Evolutionary conservation across 306 rosid species (phyloP), one percentile per base, ranked within the genome.

Genomic region (Aeschynomene evenia): DNA sequence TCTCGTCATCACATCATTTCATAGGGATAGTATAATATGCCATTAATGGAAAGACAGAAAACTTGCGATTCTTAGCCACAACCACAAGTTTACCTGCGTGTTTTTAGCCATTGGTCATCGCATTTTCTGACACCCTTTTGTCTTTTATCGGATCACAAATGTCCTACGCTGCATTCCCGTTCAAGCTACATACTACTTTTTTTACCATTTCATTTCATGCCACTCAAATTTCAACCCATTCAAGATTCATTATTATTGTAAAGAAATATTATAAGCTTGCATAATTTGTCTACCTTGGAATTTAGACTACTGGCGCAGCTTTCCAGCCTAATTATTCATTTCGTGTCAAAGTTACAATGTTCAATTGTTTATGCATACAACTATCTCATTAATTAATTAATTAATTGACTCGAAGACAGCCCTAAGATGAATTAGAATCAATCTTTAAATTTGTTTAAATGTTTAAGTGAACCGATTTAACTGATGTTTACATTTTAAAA

Each of bases 111-210:
- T 33, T 21, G 51, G 19, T 33, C 79, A 63, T 64, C n/a, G 4
- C 75, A 19, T 76, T 66, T 77, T 75, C 70, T 77, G 82, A 85
- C 87, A 57, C 42, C 58, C 61, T 63, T 56, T 61, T 77, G 53
- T 70, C 58, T 43, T 73, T 70, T n/a, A 34, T 54, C 56, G 49
- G 31, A 37, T 70, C 16, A 33, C 16, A 55, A 64, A 13, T 58
- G 33, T 29, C 26, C 24, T n/a, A n/a, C 23, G 13, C 6, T 9
- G 23, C 24, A 71, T 40, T n/a, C 13, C 39, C 2, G 7, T 70
- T 72, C 61, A n/a, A 71, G 29, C 61, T 33, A 29, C 64, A 9
- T 37, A 64, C 57, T 3, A 2, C 0, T 28, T 28, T 28, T 28
- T 26, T 26, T 26, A 2, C 2, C 4, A 0, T 2, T 28, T 2